Evolutionary conservation across 352 stramenopile genomes (phyloP), one percentile per base, ranked within the genome.

Genomic region (Phytopythium cucurbitacearum): DNA sequence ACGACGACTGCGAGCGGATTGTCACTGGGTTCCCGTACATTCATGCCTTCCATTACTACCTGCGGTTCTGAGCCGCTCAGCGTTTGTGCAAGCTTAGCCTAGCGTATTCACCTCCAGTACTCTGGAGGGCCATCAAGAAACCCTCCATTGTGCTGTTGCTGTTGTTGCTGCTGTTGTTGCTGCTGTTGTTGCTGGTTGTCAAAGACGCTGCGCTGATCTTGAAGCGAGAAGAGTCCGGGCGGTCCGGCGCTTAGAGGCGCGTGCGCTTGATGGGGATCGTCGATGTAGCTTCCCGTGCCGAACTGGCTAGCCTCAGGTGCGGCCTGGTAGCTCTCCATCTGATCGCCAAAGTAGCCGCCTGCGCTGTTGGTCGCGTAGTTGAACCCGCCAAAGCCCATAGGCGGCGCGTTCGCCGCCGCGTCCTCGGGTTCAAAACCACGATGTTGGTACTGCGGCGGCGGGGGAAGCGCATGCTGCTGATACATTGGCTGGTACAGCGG

Each of bases 1-100:
- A 77, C 38, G 63, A 52, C 36, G 78, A 86, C 28, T 91, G 80
- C 53, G 48, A 51, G 32, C 71, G 78, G 64, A 89, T 67, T 28
- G 74, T 85, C 15, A 66, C 65, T 35, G 75, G 76, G n/a, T 89
- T 91, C 54, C 73, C 79, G 34, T 89, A 88, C 53, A 89, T 91
- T 48, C 80, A 91, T 56, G 70, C 68, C 9, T 91, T 88, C 57
- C 72, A 91, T 53, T 70, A 91, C 60, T 87, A 89, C 34, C 59
- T 88, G 37, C 65, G 76, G 13, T 89, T 87, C 48, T 89, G 21
- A 28, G 21, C 21, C 21, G 21, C 21, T 28, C 21, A 28, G 21
- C 21, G 21, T 28, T 28, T 28, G 21, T 28, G 21, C 21, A 28
- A 28, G 21, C 21, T 28, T 28, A 28, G 21, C 21, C 21, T 28